These are phyloP conservation scores for Exobasidium cylindrosporum DNA, from an alignment of 1,284 basidiomycete species.

Conservation along the genomic window DNA sequence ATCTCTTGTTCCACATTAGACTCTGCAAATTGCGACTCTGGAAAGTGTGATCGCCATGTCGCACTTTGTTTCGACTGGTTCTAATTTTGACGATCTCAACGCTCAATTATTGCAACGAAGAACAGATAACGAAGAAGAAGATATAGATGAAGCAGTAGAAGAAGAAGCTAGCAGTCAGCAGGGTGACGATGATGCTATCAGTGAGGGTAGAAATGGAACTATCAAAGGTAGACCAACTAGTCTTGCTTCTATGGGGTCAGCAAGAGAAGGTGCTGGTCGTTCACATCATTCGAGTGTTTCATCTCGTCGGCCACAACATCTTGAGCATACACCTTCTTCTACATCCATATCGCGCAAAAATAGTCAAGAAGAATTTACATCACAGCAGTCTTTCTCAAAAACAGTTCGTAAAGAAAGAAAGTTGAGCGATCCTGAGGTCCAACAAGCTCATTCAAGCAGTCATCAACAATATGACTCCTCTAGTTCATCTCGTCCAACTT, in stretches of 20 bases:
- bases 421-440: neutral
- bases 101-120: slow-evolving; percentile 40
- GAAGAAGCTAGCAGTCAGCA: neutral
- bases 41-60: slow-evolving; percentile 29
- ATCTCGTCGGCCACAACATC: neutral
- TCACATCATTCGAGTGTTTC: neutral
- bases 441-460: neutral
- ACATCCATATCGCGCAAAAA: neutral
- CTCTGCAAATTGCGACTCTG: neutral
- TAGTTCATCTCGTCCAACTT: neutral
- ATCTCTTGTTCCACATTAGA: neutral
- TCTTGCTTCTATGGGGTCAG: slow-evolving; percentile 13
- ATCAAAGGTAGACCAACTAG: slow-evolving; percentile 21
- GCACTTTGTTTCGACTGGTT: slow-evolving; percentile 47
- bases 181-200: slow-evolving; percentile 5
- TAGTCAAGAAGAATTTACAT: neutral
- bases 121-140: slow-evolving; percentile 19
- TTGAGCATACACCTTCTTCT: neutral
- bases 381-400: neutral
- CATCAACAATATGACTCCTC: neutral
- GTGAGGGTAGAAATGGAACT: slow-evolving; percentile 14
- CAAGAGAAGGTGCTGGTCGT: slow-evolving; percentile 12
- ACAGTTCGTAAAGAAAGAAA: slow-evolving; percentile 16
- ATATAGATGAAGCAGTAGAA: slow-evolving; percentile 16
- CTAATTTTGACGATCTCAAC: slow-evolving; percentile 46